Percentiles rank a stretch among this genome's conserved stretches.
phyloP scores from a whole-genome alignment of 176 grass and related monocot genomes.

The Elymus sibiricus region DNA sequence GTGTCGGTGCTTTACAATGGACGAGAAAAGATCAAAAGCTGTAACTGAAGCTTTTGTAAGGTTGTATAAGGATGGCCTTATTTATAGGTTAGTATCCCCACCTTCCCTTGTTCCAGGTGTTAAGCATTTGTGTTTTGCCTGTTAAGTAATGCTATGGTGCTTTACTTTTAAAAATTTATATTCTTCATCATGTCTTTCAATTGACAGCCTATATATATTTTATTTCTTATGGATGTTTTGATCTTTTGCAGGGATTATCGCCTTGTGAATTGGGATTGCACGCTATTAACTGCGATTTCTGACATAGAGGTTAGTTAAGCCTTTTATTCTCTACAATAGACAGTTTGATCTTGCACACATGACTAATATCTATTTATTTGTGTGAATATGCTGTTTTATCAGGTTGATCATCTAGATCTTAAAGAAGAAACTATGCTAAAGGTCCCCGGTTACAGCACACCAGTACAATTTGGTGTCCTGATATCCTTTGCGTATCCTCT shows the following conservation, averaged over 20 bases:
- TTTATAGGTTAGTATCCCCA: slow-evolving; percentile 72
- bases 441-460: slow-evolving; percentile 57
- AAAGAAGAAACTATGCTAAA: slow-evolving; percentile 68
- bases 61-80: slow-evolving; percentile 69
- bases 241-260: slow-evolving; percentile 61
- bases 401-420: slow-evolving; percentile 84
- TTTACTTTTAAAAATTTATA: no score
- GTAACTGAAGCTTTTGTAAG: slow-evolving; percentile 93
- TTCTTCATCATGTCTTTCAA: neutral
- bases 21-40: slow-evolving; percentile 72
- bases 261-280: slow-evolving; percentile 96
- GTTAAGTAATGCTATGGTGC: no score
- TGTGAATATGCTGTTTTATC: slow-evolving; percentile 8
- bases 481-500: slow-evolving; percentile 90
- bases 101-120: slow-evolving; percentile 11
- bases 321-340: slow-evolving; percentile 20
- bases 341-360: neutral
- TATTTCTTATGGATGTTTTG: neutral
- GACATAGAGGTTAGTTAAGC: slow-evolving; percentile 59
- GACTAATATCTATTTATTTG: neutral
- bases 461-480: slow-evolving; percentile 85
- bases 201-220: neutral
- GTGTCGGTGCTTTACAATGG: slow-evolving; percentile 90
- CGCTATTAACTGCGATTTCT: slow-evolving; percentile 79
- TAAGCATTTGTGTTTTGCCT: neutral